These are phyloP conservation scores for Colletotrichum orchidophilum DNA, from an alignment of 2,329 filamentous ascomycete genomes.

Conservation along the genomic window DNA sequence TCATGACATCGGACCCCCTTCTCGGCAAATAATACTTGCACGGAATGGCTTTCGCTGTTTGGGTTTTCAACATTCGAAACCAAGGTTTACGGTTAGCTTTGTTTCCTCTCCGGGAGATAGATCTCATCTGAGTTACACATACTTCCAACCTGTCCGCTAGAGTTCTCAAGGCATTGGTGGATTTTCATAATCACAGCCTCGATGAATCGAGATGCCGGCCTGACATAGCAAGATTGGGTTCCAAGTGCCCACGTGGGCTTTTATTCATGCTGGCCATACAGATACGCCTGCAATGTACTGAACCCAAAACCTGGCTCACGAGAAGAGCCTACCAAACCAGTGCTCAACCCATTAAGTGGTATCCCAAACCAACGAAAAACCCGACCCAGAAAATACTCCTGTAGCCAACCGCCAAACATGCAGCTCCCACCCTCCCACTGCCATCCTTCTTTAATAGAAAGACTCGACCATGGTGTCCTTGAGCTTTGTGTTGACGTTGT, in stretches of 20 bases:
- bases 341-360: slow-evolving; percentile 32
- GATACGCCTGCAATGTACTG: slow-evolving; percentile 11
- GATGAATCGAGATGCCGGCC: not conserved
- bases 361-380: slow-evolving; percentile 33
- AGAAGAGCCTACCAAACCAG: slow-evolving; percentile 17
- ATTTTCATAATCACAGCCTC: not conserved
- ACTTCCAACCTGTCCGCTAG: not conserved
- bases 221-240: not conserved
- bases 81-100: not conserved
- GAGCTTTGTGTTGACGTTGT: slow-evolving; percentile 82
- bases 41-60: not conserved
- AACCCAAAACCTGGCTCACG: slow-evolving; percentile 23
- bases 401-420: not conserved
- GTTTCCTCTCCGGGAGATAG: not conserved
- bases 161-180: not conserved
- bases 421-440: not conserved
- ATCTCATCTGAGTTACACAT: not conserved
- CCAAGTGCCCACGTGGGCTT: slow-evolving; percentile 24
- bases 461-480: slow-evolving; percentile 99
- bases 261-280: slow-evolving; percentile 21
- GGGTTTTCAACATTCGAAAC: not conserved
- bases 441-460: slow-evolving; percentile 78
- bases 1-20: not conserved
- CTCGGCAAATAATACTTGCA: not conserved
- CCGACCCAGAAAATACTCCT: slow-evolving; percentile 16